Evolutionary conservation across 345 rosid species (phyloP).

Genomic region (Eucalyptus victrix): DNA sequence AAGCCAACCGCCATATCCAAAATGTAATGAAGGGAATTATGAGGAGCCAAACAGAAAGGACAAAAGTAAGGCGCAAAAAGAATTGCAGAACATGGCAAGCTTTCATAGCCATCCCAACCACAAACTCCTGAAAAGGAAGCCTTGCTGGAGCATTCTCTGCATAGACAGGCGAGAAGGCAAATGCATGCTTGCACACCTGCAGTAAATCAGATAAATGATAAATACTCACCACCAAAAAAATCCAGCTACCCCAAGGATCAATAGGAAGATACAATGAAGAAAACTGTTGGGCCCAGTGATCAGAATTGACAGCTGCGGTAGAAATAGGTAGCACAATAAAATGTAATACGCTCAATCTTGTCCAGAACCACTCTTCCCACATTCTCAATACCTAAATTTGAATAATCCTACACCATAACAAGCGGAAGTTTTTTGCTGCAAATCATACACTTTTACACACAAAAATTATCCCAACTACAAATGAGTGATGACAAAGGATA

Average conservation of each 20-base stretch:
- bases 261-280: not conserved
- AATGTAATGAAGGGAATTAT: slow-evolving; percentile 90
- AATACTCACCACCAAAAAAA: not conserved
- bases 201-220: not conserved
- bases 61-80: slow-evolving; percentile 85
- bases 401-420: not conserved
- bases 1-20: slow-evolving; percentile 96
- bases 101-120: slow-evolving; percentile 94
- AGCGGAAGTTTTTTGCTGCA: not conserved
- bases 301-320: not conserved
- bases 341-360: not conserved
- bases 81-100: slow-evolving; percentile 89
- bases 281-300: not conserved
- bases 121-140: slow-evolving; percentile 98
- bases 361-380: not conserved
- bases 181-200: slow-evolving; percentile 96
- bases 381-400: not conserved
- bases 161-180: slow-evolving; percentile 95
- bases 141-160: slow-evolving; percentile 95
- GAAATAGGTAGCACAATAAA: not conserved
- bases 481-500: not conserved
- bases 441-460: not conserved
- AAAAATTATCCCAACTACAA: not conserved
- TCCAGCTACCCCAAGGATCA: not conserved
- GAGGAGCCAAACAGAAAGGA: slow-evolving; percentile 94